Conservation (phyloP, 2,329 filamentous ascomycete genomes). For the Aplosporella prunicola region DNA sequence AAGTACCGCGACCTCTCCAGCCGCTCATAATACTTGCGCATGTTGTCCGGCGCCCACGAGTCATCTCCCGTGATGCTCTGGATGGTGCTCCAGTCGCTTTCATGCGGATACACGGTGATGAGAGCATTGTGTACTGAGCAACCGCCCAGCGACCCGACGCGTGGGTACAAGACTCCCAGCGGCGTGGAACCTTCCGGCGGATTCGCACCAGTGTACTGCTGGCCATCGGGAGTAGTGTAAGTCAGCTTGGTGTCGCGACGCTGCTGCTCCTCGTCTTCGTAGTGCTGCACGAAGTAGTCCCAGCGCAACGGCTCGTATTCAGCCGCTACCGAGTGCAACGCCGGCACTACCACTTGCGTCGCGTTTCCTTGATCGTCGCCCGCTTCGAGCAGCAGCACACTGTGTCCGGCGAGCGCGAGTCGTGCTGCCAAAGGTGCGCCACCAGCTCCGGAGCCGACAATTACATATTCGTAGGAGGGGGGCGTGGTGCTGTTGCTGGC, state of each 20-base stretch:
- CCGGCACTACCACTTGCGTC: slow-evolving; percentile 42
- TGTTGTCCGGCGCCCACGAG: slow-evolving; percentile 49
- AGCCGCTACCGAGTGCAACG: slow-evolving; percentile 44
- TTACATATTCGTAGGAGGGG: slow-evolving; percentile 48
- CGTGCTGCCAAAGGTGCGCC: slow-evolving; percentile 50
- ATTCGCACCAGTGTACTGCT: slow-evolving; percentile 43
- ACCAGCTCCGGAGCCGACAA: slow-evolving; percentile 52
- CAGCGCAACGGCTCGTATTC: slow-evolving; percentile 49
- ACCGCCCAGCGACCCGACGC: slow-evolving; percentile 48
- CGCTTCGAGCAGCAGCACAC: slow-evolving; percentile 52
- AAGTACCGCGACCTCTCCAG: slow-evolving; percentile 49
- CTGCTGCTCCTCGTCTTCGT: slow-evolving; percentile 44
- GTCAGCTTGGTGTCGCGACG: slow-evolving; percentile 50
- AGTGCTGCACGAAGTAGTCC: slow-evolving; percentile 58
- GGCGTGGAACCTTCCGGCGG: slow-evolving; percentile 44
- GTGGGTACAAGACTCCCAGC: slow-evolving; percentile 50
- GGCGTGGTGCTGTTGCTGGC: slow-evolving; percentile 9
- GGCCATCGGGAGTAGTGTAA: slow-evolving; percentile 44
- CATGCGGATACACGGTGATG: slow-evolving; percentile 49
- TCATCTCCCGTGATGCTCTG: slow-evolving; percentile 49
- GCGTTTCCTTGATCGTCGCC: slow-evolving; percentile 46
- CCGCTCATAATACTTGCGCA: slow-evolving; percentile 47
- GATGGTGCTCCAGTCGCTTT: slow-evolving; percentile 51
- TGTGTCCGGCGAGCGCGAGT: slow-evolving; percentile 51
- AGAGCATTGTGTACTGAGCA: slow-evolving; percentile 54